These are phyloP conservation scores for Maudiozyma bulderi DNA, from an alignment of 805 yeast genomes.

Conservation along the genomic window DNA sequence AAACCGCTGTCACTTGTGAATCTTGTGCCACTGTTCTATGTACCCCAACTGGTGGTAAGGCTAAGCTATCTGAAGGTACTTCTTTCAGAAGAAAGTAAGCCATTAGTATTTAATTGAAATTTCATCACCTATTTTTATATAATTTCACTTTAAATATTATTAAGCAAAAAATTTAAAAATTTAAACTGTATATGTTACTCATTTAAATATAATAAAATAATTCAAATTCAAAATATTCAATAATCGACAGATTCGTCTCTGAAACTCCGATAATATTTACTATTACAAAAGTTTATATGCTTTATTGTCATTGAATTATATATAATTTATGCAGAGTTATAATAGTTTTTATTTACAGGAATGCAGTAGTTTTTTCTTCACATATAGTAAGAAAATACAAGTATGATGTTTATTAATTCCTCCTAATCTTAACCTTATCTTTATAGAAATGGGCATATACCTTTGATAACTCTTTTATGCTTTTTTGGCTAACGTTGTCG, in stretches of 20 bases:
- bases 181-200: conserved; percentile 8
- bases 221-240: not conserved
- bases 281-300: not conserved
- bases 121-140: not conserved
- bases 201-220: conserved; percentile 6
- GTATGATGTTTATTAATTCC: not conserved
- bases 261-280: not conserved
- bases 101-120: not conserved
- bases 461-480: conserved; percentile 5
- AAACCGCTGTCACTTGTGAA: conserved; percentile 99
- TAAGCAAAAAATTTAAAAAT: not conserved
- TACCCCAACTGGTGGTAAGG: conserved; percentile 99
- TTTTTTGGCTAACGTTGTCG: not conserved
- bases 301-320: not conserved
- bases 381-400: not conserved
- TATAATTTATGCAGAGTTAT: not conserved
- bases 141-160: not conserved
- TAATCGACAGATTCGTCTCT: too few species aligned
- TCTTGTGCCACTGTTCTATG: conserved; percentile 96
- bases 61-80: conserved; percentile 98
- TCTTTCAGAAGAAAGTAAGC: conserved; percentile 97
- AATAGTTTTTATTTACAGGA: not conserved
- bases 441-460: conserved; percentile 8
- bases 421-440: not conserved
- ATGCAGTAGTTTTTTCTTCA: not conserved